These are phyloP conservation scores for Peribolospora kevripleyi DNA, from an alignment of 768 basidiomycete genomes.

Conservation along the genomic window DNA sequence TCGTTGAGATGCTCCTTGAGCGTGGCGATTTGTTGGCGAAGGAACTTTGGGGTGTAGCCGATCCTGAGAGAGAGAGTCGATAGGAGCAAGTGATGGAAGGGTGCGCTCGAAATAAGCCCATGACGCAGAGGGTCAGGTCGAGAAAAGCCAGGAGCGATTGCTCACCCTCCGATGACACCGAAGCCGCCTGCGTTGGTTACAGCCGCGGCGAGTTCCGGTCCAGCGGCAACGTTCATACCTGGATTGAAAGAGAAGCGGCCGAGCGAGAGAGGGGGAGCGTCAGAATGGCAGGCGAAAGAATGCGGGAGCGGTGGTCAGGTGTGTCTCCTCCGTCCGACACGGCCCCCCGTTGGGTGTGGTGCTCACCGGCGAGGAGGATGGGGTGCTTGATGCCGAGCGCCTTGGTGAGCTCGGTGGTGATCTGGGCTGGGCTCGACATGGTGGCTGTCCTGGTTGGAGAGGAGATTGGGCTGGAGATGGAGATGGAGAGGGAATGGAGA, in stretches of 20 bases:
- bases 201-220: slow-evolving; percentile 63
- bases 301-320: too few relatives aligned
- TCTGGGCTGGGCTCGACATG: not conserved
- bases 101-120: not conserved
- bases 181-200: slow-evolving; percentile 84
- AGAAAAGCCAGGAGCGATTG: slow-evolving; percentile 2
- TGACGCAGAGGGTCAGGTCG: not conserved
- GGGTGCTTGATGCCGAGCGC: slow-evolving; percentile 9
- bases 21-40: slow-evolving; percentile 46
- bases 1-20: slow-evolving; percentile 49
- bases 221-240: slow-evolving; percentile 13
- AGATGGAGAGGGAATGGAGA: too few relatives aligned
- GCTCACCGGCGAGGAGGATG: not conserved
- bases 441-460: too few relatives aligned
- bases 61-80: slow-evolving; percentile 15
- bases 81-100: slow-evolving; percentile 6
- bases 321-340: too few relatives aligned
- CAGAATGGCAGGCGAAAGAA: too few relatives aligned
- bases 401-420: slow-evolving; percentile 6
- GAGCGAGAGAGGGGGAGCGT: too few relatives aligned
- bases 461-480: too few relatives aligned
- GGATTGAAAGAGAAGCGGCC: too few relatives aligned
- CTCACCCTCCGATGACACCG: slow-evolving; percentile 64
- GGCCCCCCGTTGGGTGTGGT: too few relatives aligned
- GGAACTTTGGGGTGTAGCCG: slow-evolving; percentile 57